Conservation (phyloP, 257 asterid species). For the Leonotis leonurus region DNA sequence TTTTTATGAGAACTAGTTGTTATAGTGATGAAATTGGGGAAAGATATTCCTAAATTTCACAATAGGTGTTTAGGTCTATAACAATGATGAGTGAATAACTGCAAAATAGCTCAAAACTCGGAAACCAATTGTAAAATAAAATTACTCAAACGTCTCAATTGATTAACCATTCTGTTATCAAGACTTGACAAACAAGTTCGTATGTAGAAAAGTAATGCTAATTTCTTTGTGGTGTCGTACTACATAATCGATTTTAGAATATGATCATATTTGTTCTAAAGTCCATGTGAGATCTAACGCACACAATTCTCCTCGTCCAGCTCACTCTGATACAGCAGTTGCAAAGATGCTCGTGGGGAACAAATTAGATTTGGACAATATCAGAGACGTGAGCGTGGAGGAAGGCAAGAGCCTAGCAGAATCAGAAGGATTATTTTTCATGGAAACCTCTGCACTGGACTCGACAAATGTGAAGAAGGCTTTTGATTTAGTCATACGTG, state of each 20-base stretch:
- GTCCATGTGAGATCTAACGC: conserved; percentile 1
- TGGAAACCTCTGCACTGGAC: conserved; percentile 64
- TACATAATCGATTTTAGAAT: not conserved
- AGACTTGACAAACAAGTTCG: no score
- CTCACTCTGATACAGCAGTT: conserved; percentile 54
- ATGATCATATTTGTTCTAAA: not conserved
- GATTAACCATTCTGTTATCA: not conserved
- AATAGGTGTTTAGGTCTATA: no score
- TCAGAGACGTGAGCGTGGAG: conserved; percentile 48
- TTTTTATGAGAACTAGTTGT: no score
- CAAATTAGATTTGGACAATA: conserved; percentile 44
- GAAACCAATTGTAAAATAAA: not conserved
- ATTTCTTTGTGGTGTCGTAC: not conserved
- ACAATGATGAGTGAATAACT: no score
- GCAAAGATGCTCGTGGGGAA: conserved; percentile 61
- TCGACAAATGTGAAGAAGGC: conserved; percentile 50
- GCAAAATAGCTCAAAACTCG: not conserved
- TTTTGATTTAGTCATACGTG: conserved; percentile 48
- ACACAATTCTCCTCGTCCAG: conserved; percentile 23
- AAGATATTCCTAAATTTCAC: no score
- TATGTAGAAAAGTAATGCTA: not conserved
- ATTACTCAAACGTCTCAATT: not conserved
- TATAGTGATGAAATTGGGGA: no score
- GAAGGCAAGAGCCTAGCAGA: conserved; percentile 58
- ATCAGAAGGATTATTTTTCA: conserved; percentile 55